phyloP scores from a whole-genome alignment of 352 stramenopile species.

The Globisporangium echinulatum region DNA sequence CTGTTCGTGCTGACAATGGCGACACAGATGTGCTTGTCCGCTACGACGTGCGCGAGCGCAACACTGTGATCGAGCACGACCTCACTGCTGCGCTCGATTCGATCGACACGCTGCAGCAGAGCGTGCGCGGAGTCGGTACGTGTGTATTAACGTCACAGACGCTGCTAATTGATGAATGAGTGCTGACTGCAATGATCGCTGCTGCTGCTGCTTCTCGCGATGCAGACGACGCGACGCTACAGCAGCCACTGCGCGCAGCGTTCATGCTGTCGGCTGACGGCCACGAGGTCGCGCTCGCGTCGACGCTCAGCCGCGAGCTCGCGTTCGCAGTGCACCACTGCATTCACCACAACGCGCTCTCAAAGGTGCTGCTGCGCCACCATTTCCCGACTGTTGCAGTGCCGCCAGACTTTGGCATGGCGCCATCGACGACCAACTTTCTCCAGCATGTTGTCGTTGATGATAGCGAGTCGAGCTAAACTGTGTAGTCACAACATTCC shows the following conservation, averaged over 20 bases:
- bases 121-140: constrained; percentile 23
- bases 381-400: constrained; percentile 51
- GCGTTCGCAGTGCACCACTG: constrained; percentile 83
- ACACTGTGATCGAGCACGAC: constrained; percentile 62
- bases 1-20: background rate
- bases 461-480: no score
- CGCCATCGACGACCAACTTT: constrained; percentile 71
- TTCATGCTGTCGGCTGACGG: constrained; percentile 82
- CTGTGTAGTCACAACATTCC: no score
- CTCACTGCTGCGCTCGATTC: constrained; percentile 40
- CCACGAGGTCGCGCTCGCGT: constrained; percentile 59
- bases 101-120: constrained; percentile 42
- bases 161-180: no score
- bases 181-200: no score
- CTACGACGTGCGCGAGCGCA: constrained; percentile 68
- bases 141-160: background rate
- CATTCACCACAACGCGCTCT: constrained; percentile 83
- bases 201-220: no score
- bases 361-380: constrained; percentile 62
- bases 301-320: constrained; percentile 66
- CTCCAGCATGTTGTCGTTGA: background rate
- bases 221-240: constrained; percentile 17
- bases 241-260: constrained; percentile 28
- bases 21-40: constrained; percentile 21
- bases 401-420: constrained; percentile 57